Evolutionary conservation across 768 basidiomycete genomes (phyloP).

Genomic region (Collybia sordida): DNA sequence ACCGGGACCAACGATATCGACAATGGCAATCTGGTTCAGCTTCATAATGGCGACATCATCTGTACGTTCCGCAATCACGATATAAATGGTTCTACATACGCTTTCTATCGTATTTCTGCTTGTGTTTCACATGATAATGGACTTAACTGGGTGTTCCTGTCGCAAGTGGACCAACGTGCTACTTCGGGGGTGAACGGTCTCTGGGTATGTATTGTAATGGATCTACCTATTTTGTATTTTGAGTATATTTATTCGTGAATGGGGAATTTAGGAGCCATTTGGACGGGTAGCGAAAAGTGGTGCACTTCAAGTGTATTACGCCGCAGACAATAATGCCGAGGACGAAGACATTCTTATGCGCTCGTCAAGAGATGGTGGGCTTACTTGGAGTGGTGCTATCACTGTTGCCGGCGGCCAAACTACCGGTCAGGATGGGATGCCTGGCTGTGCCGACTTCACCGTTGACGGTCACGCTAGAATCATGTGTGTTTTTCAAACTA

Average conservation of each 20-base stretch:
- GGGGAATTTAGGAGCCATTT: slow-evolving; percentile 19
- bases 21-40: slow-evolving; percentile 6
- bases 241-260: too few relatives aligned
- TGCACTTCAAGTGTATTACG: slow-evolving; percentile 20
- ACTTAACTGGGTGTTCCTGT: slow-evolving; percentile 17
- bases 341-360: slow-evolving; percentile 24
- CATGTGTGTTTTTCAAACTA: slow-evolving; percentile 22
- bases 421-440: slow-evolving; percentile 24
- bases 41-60: slow-evolving; percentile 8
- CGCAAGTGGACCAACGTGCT: slow-evolving; percentile 15
- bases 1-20: slow-evolving; percentile 8
- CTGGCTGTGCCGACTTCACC: slow-evolving; percentile 12
- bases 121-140: slow-evolving; percentile 17
- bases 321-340: slow-evolving; percentile 14
- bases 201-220: slow-evolving; percentile 16
- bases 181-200: slow-evolving; percentile 15
- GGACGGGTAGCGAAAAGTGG: slow-evolving; percentile 13
- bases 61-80: slow-evolving; percentile 12
- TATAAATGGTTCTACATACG: slow-evolving; percentile 1
- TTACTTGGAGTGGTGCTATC: slow-evolving; percentile 11
- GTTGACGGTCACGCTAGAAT: slow-evolving; percentile 5
- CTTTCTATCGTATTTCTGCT: slow-evolving; percentile 18
- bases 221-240: neutral
- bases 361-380: slow-evolving; percentile 18
- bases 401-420: slow-evolving; percentile 16